Conservation (phyloP, 768 basidiomycete species). For the Agrocybe pediades region DNA sequence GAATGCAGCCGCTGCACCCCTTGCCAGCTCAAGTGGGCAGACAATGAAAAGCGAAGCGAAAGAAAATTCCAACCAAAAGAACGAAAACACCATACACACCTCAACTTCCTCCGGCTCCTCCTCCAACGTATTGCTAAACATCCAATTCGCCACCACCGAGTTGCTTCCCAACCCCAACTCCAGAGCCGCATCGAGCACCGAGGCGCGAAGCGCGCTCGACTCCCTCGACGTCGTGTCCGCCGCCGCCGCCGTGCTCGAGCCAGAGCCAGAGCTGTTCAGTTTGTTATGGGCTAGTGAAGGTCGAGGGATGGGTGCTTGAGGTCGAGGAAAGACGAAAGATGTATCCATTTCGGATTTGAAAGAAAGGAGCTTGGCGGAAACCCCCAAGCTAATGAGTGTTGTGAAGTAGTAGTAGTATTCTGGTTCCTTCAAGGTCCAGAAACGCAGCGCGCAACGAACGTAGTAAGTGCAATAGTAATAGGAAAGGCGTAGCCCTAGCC, state of each 20-base stretch:
- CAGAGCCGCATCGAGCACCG: conserved; percentile 73
- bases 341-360: neutral
- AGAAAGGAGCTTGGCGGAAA: conserved; percentile 7
- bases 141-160: conserved; percentile 66
- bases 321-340: conserved; percentile 7
- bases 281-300: conserved; percentile 8
- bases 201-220: conserved; percentile 65
- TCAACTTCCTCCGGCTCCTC: conserved; percentile 61
- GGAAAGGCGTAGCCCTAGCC: neutral
- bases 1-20: neutral
- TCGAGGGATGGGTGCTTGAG: conserved; percentile 8
- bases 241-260: neutral
- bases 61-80: conserved; percentile 4
- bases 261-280: neutral
- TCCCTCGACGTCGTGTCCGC: conserved; percentile 36
- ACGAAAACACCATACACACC: conserved; percentile 17
- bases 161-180: conserved; percentile 65
- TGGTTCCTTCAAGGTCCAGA: neutral
- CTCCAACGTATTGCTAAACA: conserved; percentile 62
- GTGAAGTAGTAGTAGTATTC: too few species aligned
- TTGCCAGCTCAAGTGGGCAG: too few species aligned
- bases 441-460: too few species aligned
- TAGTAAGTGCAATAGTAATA: neutral
- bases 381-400: neutral
- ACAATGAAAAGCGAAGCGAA: neutral